Percentiles rank a stretch among this genome's conserved stretches.
Conservation (phyloP, 2,329 filamentous ascomycete genomes). For the Diaporthe destruens region DNA sequence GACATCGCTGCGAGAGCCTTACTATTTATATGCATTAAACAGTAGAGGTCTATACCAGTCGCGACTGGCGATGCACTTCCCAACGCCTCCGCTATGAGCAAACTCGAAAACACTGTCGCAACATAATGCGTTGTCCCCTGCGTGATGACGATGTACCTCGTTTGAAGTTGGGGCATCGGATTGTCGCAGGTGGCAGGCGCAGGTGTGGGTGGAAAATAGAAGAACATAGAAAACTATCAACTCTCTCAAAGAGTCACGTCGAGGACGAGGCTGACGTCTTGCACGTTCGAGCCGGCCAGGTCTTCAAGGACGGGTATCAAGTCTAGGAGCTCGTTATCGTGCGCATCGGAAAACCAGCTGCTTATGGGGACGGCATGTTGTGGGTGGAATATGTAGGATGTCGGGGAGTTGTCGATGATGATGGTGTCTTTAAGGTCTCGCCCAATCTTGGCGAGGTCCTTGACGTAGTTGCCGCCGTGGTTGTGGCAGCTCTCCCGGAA, state of each 20-base stretch:
- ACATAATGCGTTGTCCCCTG: slow-evolving; percentile 38
- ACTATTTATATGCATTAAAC: slow-evolving; percentile 43
- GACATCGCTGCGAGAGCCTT: slow-evolving; percentile 42
- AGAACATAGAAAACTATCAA: slow-evolving; percentile 49
- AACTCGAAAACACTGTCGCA: slow-evolving; percentile 41
- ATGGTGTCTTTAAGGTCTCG: slow-evolving; percentile 97
- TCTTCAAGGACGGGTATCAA: slow-evolving; percentile 98
- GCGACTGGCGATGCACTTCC: slow-evolving; percentile 47
- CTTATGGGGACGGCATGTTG: slow-evolving; percentile 99
- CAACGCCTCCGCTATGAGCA: slow-evolving; percentile 68
- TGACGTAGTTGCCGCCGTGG: slow-evolving; percentile 99
- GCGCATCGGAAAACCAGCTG: slow-evolving; percentile 99
- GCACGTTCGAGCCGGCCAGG: slow-evolving; percentile 86
- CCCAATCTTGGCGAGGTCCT: slow-evolving; percentile 97
- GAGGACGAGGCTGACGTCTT: slow-evolving; percentile 96
- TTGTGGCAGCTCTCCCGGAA: slow-evolving; percentile 99
- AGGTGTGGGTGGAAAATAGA: slow-evolving; percentile 40
- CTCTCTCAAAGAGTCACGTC: slow-evolving; percentile 81
- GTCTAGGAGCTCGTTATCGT: slow-evolving; percentile 98
- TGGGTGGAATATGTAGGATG: slow-evolving; percentile 99
- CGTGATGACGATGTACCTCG: slow-evolving; percentile 38
- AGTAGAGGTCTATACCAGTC: slow-evolving; percentile 54
- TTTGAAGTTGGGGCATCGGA: slow-evolving; percentile 44
- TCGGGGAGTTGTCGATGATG: slow-evolving; percentile 99
- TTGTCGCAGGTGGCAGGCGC: slow-evolving; percentile 36